phyloP scores from a whole-genome alignment of 768 basidiomycete genomes.

The Hortiboletus campestris region DNA sequence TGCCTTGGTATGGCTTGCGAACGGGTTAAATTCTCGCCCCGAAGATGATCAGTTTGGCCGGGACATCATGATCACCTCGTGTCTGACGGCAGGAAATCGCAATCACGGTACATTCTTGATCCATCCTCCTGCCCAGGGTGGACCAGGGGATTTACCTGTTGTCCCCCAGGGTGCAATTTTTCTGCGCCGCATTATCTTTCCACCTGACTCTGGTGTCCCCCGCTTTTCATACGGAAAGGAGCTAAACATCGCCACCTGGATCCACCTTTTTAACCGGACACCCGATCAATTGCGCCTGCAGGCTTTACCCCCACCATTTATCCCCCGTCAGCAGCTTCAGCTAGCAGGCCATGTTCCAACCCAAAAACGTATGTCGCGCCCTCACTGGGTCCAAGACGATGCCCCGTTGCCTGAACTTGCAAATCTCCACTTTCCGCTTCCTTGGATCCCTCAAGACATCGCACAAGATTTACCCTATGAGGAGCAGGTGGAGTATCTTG shows the following conservation, averaged over 20 bases:
- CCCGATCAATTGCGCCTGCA: not conserved
- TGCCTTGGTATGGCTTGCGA: constrained; percentile 6
- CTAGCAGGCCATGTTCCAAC: not conserved
- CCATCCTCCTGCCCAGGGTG: not conserved
- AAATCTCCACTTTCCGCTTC: not conserved
- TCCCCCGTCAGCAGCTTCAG: not conserved
- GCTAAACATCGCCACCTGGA: not conserved
- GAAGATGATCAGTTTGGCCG: constrained; percentile 4
- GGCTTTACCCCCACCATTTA: not conserved
- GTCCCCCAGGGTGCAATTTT: too few relatives aligned
- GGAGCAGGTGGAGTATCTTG: not conserved
- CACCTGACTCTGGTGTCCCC: not conserved
- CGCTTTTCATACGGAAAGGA: not conserved
- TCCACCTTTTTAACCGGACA: not conserved
- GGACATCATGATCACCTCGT: constrained; percentile 3
- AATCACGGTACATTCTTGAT: constrained; percentile 2
- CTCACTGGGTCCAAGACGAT: not conserved
- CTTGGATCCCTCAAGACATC: not conserved
- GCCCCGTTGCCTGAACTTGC: not conserved
- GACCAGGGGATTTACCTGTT: not conserved
- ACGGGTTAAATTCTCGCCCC: constrained; percentile 1
- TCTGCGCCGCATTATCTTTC: too few relatives aligned
- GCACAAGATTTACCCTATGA: not conserved
- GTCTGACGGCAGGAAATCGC: not conserved
- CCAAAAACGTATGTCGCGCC: not conserved